A percentile compares a stretch with the other conserved stretches of the same genome.
These are phyloP conservation scores for Coix lacrymajobi DNA, from an alignment of 176 grass and related monocot genomes.

Conservation along the genomic window DNA sequence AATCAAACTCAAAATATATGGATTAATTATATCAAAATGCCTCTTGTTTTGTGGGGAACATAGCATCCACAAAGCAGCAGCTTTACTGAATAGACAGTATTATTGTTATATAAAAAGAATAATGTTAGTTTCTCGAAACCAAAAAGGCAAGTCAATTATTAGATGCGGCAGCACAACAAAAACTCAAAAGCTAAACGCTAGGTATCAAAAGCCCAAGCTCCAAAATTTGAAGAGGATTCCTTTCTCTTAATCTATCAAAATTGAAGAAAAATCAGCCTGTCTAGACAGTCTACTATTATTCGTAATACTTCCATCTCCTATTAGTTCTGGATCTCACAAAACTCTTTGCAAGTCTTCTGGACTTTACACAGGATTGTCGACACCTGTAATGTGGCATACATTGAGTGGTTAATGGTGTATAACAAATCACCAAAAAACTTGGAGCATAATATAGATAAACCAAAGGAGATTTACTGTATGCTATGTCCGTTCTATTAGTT, in stretches of 20 bases:
- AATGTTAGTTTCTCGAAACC: slow-evolving; percentile 32
- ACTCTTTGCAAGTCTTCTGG: slow-evolving; percentile 22
- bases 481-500: neutral
- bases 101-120: slow-evolving; percentile 38
- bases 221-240: slow-evolving; percentile 6
- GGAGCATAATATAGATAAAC: slow-evolving; percentile 10
- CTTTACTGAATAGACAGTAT: slow-evolving; percentile 14
- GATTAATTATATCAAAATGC: neutral
- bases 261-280: slow-evolving; percentile 40
- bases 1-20: neutral
- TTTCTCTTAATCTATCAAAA: slow-evolving; percentile 50
- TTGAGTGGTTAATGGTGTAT: neutral
- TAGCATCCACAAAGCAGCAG: neutral
- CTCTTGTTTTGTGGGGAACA: neutral
- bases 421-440: neutral
- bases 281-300: slow-evolving; percentile 31
- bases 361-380: slow-evolving; percentile 30
- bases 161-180: slow-evolving; percentile 11
- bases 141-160: slow-evolving; percentile 27
- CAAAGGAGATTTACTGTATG: neutral
- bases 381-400: slow-evolving; percentile 11
- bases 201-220: slow-evolving; percentile 1
- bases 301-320: slow-evolving; percentile 31
- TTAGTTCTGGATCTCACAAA: slow-evolving; percentile 31
- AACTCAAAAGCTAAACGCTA: slow-evolving; percentile 1